A percentile compares a stretch with the other conserved stretches of the same genome.
Evolutionary conservation across 345 rosid species (phyloP).

Genomic region (Lumnitzera racemosa): DNA sequence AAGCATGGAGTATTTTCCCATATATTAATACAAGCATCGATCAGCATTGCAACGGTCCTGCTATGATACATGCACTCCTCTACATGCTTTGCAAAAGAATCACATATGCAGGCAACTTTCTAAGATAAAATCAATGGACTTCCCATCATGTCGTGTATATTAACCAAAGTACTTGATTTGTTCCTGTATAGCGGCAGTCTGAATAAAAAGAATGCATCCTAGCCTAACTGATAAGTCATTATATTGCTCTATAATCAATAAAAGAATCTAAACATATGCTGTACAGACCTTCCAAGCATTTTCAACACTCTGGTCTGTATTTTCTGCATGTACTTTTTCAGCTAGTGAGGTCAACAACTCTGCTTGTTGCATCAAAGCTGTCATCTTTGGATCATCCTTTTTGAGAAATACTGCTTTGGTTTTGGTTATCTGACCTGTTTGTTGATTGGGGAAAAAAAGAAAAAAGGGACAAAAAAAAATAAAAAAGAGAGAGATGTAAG

Average conservation of each 20-base stretch:
- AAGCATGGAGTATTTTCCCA: no score
- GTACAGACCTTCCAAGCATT: slow-evolving; percentile 86
- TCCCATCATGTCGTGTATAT: no score
- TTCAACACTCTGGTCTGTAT: slow-evolving; percentile 80
- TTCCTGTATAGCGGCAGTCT: no score
- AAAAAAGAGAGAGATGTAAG: neutral
- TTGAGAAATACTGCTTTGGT: slow-evolving; percentile 49
- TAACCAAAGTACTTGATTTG: no score
- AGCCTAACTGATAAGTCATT: no score
- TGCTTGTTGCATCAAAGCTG: slow-evolving; percentile 83
- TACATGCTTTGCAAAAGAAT: no score
- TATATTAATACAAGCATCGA: no score
- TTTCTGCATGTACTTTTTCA: slow-evolving; percentile 58
- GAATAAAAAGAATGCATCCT: no score
- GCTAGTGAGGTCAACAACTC: slow-evolving; percentile 83
- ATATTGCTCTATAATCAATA: neutral
- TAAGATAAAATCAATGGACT: no score
- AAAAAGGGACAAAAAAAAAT: slow-evolving; percentile 8
- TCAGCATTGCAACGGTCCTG: no score
- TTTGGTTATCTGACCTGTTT: slow-evolving; percentile 40
- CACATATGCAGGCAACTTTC: no score
- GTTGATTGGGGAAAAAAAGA: slow-evolving; percentile 1
- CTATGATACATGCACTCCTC: no score
- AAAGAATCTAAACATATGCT: neutral
- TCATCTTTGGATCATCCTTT: slow-evolving; percentile 78